Evolutionary conservation across 371 early-diverging fungal species (phyloP), one percentile per base, ranked within the genome.

Genomic region (Fennellomyces sp.): DNA sequence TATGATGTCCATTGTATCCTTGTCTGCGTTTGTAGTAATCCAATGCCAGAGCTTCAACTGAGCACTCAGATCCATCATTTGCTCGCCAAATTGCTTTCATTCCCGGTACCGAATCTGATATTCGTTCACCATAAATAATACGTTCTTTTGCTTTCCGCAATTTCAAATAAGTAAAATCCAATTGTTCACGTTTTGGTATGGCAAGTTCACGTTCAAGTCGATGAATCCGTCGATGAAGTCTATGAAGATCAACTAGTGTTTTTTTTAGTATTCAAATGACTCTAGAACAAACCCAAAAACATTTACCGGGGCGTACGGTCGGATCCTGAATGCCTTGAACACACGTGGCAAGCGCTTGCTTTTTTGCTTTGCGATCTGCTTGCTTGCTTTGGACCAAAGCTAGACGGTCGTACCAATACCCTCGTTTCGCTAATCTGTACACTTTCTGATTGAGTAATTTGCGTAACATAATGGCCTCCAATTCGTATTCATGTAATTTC

Each of bases 351-450:
- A 81, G 63, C 5, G 82, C 83, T n/a, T 68, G 62, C 52, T 83
- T 76, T 31, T 78, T 75, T n/a, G 73, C 75, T 1, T 64, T 6
- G 6, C 84, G 78, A 19, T 71, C 71, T 12, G 62, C 27, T n/a
- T 58, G 83, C 27, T 72, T 78, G 48, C 76, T 73, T 51, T 88
- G 81, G 7, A 90, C 66, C 12, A 91, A 67, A 0, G 88, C 84
- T 3, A 90, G 69, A 15, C 91, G 78, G 19, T 86, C 82, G 53
- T 90, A 90, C 92, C 92, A 92, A 17, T 72, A 69, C 5, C 92
- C 92, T 25, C 90, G 75, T 49, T 76, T 78, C 10, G 80, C 82
- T 3, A 83, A 55, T 4, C 82, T 76, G 50, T 85, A 92, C 2
- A 80, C 56, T 0, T 58, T 59, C 56, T 92, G 92, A 17, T 78